Evolutionary conservation across 768 basidiomycete genomes (phyloP).

Genomic region (Naematelia encephala): DNA sequence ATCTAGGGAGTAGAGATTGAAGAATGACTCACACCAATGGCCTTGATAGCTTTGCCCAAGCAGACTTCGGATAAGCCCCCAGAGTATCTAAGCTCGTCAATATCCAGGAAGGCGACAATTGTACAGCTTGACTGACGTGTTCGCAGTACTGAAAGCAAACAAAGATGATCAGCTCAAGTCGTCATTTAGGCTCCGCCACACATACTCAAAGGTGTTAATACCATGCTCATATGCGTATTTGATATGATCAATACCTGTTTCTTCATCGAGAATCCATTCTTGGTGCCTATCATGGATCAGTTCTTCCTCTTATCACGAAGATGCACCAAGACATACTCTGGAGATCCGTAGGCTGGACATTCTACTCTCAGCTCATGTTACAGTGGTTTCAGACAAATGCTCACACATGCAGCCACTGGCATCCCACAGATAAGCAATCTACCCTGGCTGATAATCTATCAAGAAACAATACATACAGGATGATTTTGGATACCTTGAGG

Average conservation of each 20-base stretch:
- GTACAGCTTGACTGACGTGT: constrained; percentile 1
- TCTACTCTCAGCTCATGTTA: constrained; percentile 8
- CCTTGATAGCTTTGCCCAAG: constrained; percentile 18
- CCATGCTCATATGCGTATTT: constrained; percentile 12
- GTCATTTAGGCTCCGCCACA: background rate
- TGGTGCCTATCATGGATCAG: constrained; percentile 7
- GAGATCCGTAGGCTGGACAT: constrained; percentile 10
- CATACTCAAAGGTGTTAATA: constrained; percentile 12
- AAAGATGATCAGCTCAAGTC: background rate
- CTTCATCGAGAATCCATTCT: constrained; percentile 17
- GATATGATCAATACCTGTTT: constrained; percentile 26
- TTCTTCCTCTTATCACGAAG: background rate
- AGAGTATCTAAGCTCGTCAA: constrained; percentile 10
- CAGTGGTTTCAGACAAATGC: background rate
- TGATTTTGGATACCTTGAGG: constrained; percentile 26
- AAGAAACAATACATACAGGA: constrained; percentile 3
- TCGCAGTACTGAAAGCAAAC: background rate
- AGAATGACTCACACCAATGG: constrained; percentile 4
- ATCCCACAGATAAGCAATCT: background rate
- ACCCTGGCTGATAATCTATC: constrained; percentile 6
- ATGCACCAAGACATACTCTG: constrained; percentile 1
- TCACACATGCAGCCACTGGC: constrained; percentile 22
- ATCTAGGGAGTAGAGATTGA: background rate
- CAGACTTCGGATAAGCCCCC: constrained; percentile 4
- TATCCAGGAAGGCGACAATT: too few species aligned